A percentile compares a stretch with the other conserved stretches of the same genome.
These are phyloP conservation scores for Protea cynaroides DNA, from an alignment of 164 flowering plant species.

Conservation along the genomic window DNA sequence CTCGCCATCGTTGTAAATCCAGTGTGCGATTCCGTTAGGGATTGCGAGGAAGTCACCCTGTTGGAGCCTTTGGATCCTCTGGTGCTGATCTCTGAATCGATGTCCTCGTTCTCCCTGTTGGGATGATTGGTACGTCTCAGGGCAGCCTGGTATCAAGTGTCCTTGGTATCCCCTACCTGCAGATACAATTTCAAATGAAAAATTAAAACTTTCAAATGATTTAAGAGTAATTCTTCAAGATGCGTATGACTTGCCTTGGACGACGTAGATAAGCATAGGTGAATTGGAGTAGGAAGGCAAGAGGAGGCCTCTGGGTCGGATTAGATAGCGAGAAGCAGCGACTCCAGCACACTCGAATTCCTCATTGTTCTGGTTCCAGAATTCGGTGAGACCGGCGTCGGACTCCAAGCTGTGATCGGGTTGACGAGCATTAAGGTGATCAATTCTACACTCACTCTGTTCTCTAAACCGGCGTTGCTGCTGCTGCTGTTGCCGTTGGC, in stretches of 20 bases:
- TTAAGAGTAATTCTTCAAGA: no score
- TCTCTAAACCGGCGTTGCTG: conserved; percentile 7
- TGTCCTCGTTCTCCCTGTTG: not conserved
- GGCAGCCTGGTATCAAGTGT: no score
- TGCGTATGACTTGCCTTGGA: conserved; percentile 13
- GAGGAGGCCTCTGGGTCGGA: conserved; percentile 14
- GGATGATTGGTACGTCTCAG: no score
- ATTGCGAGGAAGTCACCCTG: not conserved
- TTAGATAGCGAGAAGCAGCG: conserved; percentile 5
- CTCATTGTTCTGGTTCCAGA: conserved; percentile 11
- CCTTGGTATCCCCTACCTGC: no score
- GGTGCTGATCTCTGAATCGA: not conserved
- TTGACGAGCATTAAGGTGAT: conserved; percentile 15
- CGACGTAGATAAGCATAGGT: conserved; percentile 9
- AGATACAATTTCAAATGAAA: no score
- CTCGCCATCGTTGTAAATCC: no score
- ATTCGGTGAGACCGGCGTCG: conserved; percentile 16
- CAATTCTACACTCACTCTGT: conserved; percentile 24
- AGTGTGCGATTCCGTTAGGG: not conserved
- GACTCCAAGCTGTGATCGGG: conserved; percentile 3
- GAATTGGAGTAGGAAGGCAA: conserved; percentile 10
- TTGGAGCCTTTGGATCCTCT: not conserved
- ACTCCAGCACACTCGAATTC: conserved; percentile 19
- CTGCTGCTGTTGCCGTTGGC: conserved; percentile 1
- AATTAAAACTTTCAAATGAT: no score